phyloP scores from a whole-genome alignment of 768 basidiomycete species.

The Porpolomopsis calyptriformis region DNA sequence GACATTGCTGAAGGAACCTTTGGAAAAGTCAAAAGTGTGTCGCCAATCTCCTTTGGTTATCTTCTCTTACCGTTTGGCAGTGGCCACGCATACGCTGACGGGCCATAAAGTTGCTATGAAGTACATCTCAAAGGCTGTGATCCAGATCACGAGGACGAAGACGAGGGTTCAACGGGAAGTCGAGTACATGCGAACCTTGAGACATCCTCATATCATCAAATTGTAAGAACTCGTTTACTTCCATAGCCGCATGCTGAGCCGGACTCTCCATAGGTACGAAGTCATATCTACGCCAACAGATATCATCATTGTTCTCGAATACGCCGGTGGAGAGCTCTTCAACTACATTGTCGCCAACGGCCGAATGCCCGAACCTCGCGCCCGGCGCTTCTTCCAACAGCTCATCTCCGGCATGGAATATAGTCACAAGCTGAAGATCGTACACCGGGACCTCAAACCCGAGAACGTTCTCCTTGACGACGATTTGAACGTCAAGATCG shows the following conservation, averaged over 20 bases:
- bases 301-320: conserved; percentile 98
- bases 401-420: conserved; percentile 97
- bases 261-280: conserved; percentile 42
- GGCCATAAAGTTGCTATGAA: conserved; percentile 97
- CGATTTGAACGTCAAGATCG: conserved; percentile 88
- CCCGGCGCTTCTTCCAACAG: conserved; percentile 94
- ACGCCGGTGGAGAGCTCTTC: conserved; percentile 92
- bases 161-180: conserved; percentile 89
- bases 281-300: conserved; percentile 90
- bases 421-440: conserved; percentile 92
- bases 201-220: conserved; percentile 97
- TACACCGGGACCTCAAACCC: conserved; percentile 96
- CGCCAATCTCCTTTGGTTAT: background rate
- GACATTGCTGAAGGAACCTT: conserved; percentile 96
- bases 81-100: conserved; percentile 89
- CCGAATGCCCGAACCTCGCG: conserved; percentile 77
- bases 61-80: conserved; percentile 28
- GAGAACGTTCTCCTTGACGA: conserved; percentile 88
- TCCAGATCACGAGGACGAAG: conserved; percentile 84
- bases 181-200: conserved; percentile 88
- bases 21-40: conserved; percentile 97
- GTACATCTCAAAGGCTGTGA: conserved; percentile 90
- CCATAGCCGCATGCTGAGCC: conserved; percentile 8
- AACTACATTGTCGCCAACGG: conserved; percentile 96
- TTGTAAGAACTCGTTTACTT: conserved; percentile 43